Conservation (phyloP, 208 protist genomes). For the Wallacemonas sp. region DNA sequence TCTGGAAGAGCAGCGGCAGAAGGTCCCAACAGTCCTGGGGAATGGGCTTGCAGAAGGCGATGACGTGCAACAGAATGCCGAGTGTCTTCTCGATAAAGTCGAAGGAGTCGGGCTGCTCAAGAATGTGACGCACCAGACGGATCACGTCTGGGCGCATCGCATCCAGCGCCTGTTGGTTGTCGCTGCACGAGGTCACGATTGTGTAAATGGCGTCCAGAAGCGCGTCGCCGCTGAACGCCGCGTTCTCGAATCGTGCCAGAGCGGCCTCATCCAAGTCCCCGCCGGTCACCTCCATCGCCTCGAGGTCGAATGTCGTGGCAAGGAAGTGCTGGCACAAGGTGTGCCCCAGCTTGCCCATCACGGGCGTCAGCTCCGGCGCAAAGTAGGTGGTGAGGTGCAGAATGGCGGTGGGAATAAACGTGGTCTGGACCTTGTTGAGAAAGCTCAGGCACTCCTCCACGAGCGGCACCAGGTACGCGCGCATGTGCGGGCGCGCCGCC, state of each 20-base stretch:
- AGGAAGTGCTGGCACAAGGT: slow-evolving; percentile 82
- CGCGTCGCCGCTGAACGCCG: slow-evolving; percentile 72
- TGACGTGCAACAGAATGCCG: slow-evolving; percentile 62
- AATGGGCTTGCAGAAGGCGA: slow-evolving; percentile 69
- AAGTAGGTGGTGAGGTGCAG: slow-evolving; percentile 88
- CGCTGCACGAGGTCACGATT: slow-evolving; percentile 54
- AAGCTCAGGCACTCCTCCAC: slow-evolving; percentile 86
- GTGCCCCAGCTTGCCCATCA: slow-evolving; percentile 72
- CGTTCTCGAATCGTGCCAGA: slow-evolving; percentile 45
- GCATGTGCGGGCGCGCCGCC: slow-evolving; percentile 63
- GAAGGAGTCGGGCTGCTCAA: slow-evolving; percentile 74
- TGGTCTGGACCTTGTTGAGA: slow-evolving; percentile 82
- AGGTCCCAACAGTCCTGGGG: slow-evolving; percentile 65
- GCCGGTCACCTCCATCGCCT: slow-evolving; percentile 28
- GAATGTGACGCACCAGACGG: slow-evolving; percentile 46
- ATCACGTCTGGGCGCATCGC: slow-evolving; percentile 66
- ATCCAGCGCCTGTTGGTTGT: slow-evolving; percentile 49
- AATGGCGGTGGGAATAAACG: slow-evolving; percentile 78
- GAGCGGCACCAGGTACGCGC: slow-evolving; percentile 63
- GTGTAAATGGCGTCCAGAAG: slow-evolving; percentile 78
- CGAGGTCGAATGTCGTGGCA: slow-evolving; percentile 74
- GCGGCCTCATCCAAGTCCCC: slow-evolving; percentile 25
- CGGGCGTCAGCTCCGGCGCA: slow-evolving; percentile 71
- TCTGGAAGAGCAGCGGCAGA: slow-evolving; percentile 61
- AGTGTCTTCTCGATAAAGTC: slow-evolving; percentile 87